Base-by-base conservation (phyloP, 1,284 basidiomycete genomes). In the Sphagnurus paluster region DNA sequence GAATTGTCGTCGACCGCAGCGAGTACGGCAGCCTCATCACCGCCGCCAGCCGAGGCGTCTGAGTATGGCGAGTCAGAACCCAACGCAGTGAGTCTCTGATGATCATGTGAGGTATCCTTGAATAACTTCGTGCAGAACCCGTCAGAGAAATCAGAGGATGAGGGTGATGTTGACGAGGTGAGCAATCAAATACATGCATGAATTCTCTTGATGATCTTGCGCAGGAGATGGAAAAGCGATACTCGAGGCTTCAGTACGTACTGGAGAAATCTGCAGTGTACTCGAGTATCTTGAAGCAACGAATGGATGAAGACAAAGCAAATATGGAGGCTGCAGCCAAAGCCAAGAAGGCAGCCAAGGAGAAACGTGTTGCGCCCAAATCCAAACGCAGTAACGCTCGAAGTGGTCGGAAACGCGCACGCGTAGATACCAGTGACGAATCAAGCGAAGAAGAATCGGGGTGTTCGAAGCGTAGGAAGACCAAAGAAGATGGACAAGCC, bases 211-310 rank as follows among this genome's bases (percentile, higher is more conserved):
- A 5, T 2, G 19, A 6, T 16, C 2, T 16, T 35, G 21, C 29
- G 20, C 39, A 82, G 75, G 75, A 78, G 50, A 70, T 71, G 44
- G 68, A 69, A 23, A 66, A 68, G 34, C 75, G 79, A 38, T 73
- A 75, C 33, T 56, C 62, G 7, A 71, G 76, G 13, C 76, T 89
- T 19, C 69, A 79, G 41, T 74, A 67, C 21, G 74, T 89, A 14
- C 72, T 89, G 19, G 71, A 84, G 46, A 81, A 80, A 53, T 86
- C 84, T 0, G 75, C 76, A 1, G 67, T 78, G 9, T 88, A 81
- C 54, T 79, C 85, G 0, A 68, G 65, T 33, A 69, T 85, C 20
- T 67, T 90, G 5, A 77, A 80, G 42, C 65, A 74, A 19, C 75
- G 79, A 45, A 88, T 89, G 82, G 80, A 85, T 9, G 67, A 72